Base-by-base conservation (phyloP, 2,329 filamentous ascomycete species). In the Curvularia sp. region DNA sequence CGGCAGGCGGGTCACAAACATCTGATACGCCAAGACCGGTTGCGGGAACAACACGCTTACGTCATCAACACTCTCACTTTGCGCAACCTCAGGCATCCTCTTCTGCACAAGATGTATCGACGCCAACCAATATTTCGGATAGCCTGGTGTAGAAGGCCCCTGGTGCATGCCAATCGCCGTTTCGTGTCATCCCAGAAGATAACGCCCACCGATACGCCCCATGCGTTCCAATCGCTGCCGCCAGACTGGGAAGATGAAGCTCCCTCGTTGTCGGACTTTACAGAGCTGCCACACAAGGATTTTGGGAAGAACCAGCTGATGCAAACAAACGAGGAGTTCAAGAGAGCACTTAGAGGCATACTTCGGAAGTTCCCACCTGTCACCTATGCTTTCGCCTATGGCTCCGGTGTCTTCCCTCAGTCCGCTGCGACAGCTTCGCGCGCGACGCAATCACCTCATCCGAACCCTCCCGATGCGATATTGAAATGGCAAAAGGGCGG, bases 241-340 rank as follows among this genome's bases (percentile, higher is more conserved):
- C 70, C 80, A 15, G 87, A 89, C 69, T 94, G 91, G 91, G 91
- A 95, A 70, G 87, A 91, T 55, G 86, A 88, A 13, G 84, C 92
- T 65, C 86, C 88, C 60, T 83, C 87, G 61, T 90, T 93, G 68
- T 86, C 86, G 48, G 85, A 87, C 61, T 94, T 94, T 79, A 87
- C 88, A 28, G 84, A 94, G 72, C 83, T 95, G 21, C 91, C 91
- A 7, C 41, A 43, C 65, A 84, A 85, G 61, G 88, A 91, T 68
- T 98, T 98, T 68, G 95, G 95, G 15, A 89, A 93, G 68, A 99
- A 99, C 69, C 95, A 99, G 77, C 91, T 98, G 79, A 96, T 98
- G 83, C 69, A 78, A 53, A 96, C 98, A 73, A 96, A 98, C 74
- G 88, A 92, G 73, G 93, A 98, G 75, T 95, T 98, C 78, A 97